Evolutionary conservation across 2,329 filamentous ascomycete species (phyloP), one percentile per base, ranked within the genome.

Genomic region (Penicillium oxalicum): DNA sequence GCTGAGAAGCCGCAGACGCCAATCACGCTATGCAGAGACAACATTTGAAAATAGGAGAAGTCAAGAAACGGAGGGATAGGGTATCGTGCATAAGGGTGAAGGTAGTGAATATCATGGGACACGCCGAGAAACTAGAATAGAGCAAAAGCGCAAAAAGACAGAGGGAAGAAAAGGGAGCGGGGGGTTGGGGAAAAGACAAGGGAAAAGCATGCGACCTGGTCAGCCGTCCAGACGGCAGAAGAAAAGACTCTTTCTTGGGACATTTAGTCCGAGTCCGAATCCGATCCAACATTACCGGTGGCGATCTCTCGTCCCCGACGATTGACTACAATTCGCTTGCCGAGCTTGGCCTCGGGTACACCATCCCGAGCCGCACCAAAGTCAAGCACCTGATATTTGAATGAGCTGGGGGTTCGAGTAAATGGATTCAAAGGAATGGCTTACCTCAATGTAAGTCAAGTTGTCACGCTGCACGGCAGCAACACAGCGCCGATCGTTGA

Each of bases 301-400:
- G 45, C 13, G 26, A 69, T 57, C 59, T 73, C 68, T 44, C 64
- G 58, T 24, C 72, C 72, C 36, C 63, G 62, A 44, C 61, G 61
- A 52, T 74, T 70, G 45, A 75, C 72, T 12, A 72, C 75, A 48
- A 91, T 90, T 40, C 91, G 84, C 58, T 82, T 83, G 38, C 91
- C 91, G 39, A 91, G 82, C 59, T 91, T 81, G 55, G 86, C 83
- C 12, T 82, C 78, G 3, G 88, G 81, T 51, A 89, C 81, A 45
- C 91, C 91, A 63, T 98, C 93, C 57, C 93, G 86, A 41, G 88
- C 84, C 55, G 93, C 93, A 50, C 93, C 93, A 71, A 97, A 98
- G 71, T 98, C 93, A 51, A 98, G 85, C 57, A 98, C 91, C 93
- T 97, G 36, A 35, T 33, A 25, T 9, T 26, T 59, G 51, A 59